Base-by-base conservation (phyloP, 73 alveolate genomes). In the Paramecium biaurelia region DNA sequence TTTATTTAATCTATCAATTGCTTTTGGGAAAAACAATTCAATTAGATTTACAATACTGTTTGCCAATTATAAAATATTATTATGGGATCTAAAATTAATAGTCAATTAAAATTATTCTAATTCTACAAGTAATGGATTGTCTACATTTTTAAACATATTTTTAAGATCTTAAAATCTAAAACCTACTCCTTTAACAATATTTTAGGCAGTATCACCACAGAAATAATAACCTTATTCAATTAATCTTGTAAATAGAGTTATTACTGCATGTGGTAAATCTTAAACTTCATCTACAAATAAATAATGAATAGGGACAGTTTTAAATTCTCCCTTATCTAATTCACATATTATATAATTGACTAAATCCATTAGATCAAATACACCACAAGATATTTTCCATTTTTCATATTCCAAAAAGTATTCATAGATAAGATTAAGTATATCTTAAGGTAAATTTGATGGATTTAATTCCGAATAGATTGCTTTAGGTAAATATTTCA, bases 151-250 rank as follows among this genome's bases (percentile, higher is more conserved):
- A 88, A 94, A 96, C 32, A 95, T 18, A 35, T 72, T 56, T 49
- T 92, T 94, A 63, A 97, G 86, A 74, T 97, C 99, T 15, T 86
- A 59, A 92, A 97, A 97, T 70, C 97, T 92, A 74, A 97, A 96
- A 12, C 98, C 98, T 23, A 97, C 99, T 32, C 99, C 99, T 93
- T 92, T 95, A 23, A 98, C 99, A 10, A 97, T 96, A 28, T 97
- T 97, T 56, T 97, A 92, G 3, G 99, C 98, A 18, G 99, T 96
- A 82, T 97, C 99, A 57, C 99, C 99, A 24, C 97, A 92, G 82
- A 97, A 96, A 92, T 96, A 94, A 7, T 96, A 92, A 23, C 95
- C 96, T 57, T 86, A 85, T 49, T 95, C 90, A 7, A 96, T 96
- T 7, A 96, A 84, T 41, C 68, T 56, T 20, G 93, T 74, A 14